Evolutionary conservation across 192 early-diverging fungal species (phyloP).

Genomic region (Rhizophagus clarus): DNA sequence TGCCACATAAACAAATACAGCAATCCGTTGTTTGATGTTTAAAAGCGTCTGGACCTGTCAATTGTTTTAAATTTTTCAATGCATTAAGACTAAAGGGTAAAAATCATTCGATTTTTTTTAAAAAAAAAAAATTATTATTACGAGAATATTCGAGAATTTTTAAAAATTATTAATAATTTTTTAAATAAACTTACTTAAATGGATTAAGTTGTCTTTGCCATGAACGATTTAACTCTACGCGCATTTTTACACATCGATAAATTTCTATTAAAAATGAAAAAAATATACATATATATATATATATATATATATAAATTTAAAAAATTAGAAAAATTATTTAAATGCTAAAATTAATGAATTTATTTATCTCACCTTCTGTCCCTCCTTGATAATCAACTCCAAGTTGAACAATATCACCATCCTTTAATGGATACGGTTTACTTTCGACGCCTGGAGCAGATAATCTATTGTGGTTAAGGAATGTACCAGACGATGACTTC

Average conservation of each 20-base stretch:
- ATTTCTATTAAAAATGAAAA: conserved; percentile 62
- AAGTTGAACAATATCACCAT: conserved; percentile 94
- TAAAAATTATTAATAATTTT: not conserved
- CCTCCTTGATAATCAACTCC: conserved; percentile 97
- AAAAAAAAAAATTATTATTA: not conserved
- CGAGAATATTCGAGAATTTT: not conserved
- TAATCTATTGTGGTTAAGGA: conserved; percentile 93
- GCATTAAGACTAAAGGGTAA: conserved; percentile 41
- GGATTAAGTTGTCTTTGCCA: conserved; percentile 67
- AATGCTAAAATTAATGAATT: not conserved
- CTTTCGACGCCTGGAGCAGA: conserved; percentile 86
- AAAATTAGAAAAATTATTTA: too few species aligned
- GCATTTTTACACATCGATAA: conserved; percentile 92
- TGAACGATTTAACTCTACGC: conserved; percentile 73
- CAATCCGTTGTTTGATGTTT: conserved; percentile 60
- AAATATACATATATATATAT: too few species aligned
- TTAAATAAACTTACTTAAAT: conserved; percentile 50
- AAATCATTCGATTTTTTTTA: not conserved
- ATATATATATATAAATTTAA: not conserved
- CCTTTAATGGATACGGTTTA: conserved; percentile 74
- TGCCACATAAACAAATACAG: conserved; percentile 89
- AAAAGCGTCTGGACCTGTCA: conserved; percentile 49
- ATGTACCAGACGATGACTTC: conserved; percentile 97
- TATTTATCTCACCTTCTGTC: conserved; percentile 59
- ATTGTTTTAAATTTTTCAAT: conserved; percentile 48